Conservation (phyloP, 441 rosid species). For the Pelargonium citronellum region DNA sequence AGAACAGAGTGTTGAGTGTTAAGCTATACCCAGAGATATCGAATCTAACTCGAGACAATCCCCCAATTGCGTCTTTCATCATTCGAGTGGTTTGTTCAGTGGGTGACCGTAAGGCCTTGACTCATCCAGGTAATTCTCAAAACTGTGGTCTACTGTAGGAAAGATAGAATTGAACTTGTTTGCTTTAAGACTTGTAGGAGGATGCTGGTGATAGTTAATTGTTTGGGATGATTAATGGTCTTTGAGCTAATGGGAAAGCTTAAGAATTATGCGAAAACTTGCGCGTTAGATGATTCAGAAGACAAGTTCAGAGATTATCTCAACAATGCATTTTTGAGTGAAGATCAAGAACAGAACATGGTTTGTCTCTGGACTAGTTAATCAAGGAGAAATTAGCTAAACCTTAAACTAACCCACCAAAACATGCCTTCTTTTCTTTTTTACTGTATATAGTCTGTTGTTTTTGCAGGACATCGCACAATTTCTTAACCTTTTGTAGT, state of each 20-base stretch:
- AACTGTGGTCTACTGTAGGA: not conserved
- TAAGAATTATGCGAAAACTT: not conserved
- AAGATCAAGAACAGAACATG: not conserved
- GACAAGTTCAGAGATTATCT: not conserved
- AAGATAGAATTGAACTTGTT: not conserved
- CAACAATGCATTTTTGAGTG: not conserved
- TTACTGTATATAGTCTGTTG: too few relatives aligned
- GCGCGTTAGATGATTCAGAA: too few relatives aligned
- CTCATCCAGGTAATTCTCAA: constrained; percentile 62
- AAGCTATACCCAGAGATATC: constrained; percentile 78
- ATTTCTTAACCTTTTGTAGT: too few relatives aligned
- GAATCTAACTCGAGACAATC: constrained; percentile 57
- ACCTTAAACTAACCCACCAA: not conserved
- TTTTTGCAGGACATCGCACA: too few relatives aligned
- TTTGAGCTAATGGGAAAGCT: not conserved
- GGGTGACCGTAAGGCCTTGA: constrained; percentile 61
- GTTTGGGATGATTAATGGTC: not conserved
- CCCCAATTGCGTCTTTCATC: constrained; percentile 77
- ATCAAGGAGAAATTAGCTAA: not conserved
- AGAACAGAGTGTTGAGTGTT: constrained; percentile 54
- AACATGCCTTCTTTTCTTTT: not conserved
- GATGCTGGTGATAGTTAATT: not conserved
- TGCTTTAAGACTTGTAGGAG: not conserved
- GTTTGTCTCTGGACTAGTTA: not conserved
- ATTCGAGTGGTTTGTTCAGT: constrained; percentile 58